Percentiles rank a stretch among this genome's conserved stretches.
Conservation (phyloP, 148 eudicot genomes). For the Amaranthus palmeri region DNA sequence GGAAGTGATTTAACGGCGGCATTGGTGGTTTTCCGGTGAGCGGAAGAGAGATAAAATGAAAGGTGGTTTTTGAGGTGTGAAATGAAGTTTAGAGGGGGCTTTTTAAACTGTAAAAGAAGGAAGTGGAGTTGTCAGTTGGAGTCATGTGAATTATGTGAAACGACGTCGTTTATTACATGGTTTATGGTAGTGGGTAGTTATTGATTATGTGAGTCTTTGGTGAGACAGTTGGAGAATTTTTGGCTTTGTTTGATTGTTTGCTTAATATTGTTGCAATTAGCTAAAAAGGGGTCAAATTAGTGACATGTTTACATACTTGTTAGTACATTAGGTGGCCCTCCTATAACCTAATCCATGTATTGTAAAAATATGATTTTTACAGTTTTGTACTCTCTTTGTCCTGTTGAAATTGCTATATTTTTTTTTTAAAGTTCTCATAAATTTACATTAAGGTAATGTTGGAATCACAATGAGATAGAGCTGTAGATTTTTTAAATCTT, state of each 20-base stretch:
- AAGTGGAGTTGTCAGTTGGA: conserved; percentile 21
- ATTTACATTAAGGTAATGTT: too few relatives aligned
- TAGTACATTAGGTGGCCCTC: background rate
- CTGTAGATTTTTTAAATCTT: too few relatives aligned
- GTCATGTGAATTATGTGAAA: conserved; percentile 9
- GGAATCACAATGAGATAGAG: too few relatives aligned
- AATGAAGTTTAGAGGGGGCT: background rate
- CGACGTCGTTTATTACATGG: background rate
- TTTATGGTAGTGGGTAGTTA: background rate
- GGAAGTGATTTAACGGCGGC: conserved; percentile 24
- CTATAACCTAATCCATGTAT: too few relatives aligned
- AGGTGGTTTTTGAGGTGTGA: background rate
- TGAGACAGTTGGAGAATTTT: conserved; percentile 4
- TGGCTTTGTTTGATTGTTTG: background rate
- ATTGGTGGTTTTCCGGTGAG: conserved; percentile 18
- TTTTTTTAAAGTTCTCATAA: too few relatives aligned
- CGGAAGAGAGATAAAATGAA: conserved; percentile 5
- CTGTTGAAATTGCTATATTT: too few relatives aligned
- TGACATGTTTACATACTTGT: background rate
- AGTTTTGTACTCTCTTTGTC: too few relatives aligned
- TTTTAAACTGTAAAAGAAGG: conserved; percentile 16
- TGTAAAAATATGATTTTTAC: too few relatives aligned
- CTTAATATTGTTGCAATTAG: background rate
- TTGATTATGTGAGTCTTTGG: background rate
- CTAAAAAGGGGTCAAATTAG: background rate